These are phyloP conservation scores for Fusarium aywerte DNA, from an alignment of 2,329 filamentous ascomycete genomes.

Conservation along the genomic window DNA sequence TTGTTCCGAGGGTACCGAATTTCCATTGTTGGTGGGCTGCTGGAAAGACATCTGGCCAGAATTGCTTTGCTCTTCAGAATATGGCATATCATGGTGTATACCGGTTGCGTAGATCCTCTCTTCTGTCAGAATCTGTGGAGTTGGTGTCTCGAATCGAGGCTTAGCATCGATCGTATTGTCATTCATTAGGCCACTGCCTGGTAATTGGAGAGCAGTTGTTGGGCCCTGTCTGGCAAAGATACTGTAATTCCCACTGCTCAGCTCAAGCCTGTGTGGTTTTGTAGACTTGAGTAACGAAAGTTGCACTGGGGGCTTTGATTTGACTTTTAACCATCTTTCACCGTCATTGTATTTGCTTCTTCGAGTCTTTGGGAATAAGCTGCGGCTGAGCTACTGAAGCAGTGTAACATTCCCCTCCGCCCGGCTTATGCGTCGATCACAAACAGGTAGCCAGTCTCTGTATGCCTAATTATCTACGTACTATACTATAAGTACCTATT, in stretches of 20 bases:
- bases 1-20: background rate
- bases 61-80: background rate
- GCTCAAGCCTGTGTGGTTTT: background rate
- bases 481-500: no score
- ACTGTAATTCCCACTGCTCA: no score
- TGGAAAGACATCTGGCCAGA: fast-evolving
- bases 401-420: no score
- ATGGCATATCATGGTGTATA: background rate
- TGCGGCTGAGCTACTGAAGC: background rate
- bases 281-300: background rate
- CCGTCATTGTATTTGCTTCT: background rate
- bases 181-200: background rate
- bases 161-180: fast-evolving
- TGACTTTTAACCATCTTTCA: no score
- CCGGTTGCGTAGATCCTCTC: background rate
- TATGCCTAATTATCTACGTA: no score
- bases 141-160: no score
- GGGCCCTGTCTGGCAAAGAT: no score
- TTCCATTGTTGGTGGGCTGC: fast-evolving
- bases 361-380: background rate
- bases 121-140: background rate
- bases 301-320: no score
- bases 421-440: no score
- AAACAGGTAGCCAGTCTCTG: no score
- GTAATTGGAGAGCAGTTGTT: background rate